These are phyloP conservation scores for Terfezia boudieri DNA, from an alignment of 495 filamentous ascomycete genomes.

Conservation along the genomic window DNA sequence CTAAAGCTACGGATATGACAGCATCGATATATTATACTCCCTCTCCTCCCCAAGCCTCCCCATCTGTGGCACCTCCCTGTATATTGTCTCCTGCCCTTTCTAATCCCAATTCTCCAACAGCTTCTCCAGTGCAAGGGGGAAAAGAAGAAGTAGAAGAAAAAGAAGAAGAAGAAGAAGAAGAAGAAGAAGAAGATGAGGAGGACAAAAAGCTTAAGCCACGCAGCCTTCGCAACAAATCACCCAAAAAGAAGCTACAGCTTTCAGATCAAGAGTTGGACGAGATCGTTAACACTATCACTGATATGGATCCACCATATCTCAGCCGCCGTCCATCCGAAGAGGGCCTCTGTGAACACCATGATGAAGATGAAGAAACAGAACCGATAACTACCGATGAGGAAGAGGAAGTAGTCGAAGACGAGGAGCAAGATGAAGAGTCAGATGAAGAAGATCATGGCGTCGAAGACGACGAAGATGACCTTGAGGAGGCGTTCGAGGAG, in stretches of 20 bases:
- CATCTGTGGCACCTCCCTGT: neutral
- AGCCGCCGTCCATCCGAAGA: no score
- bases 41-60: neutral
- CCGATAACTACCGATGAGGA: no score
- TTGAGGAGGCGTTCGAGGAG: constrained; percentile 7
- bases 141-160: neutral
- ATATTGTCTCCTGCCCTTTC: neutral
- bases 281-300: no score
- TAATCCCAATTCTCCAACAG: neutral
- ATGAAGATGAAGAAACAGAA: neutral
- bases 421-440: constrained; percentile 1
- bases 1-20: no score
- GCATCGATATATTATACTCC: no score
- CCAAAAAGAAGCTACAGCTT: no score
- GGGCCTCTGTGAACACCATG: neutral
- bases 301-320: no score
- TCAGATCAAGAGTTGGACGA: no score
- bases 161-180: neutral
- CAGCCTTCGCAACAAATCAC: no score
- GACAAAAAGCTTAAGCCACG: no score
- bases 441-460: neutral
- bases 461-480: constrained; percentile 1
- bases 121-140: neutral
- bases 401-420: neutral
- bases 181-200: neutral